Evolutionary conservation across 2,329 filamentous ascomycete species (phyloP).

Genomic region (Furcasterigmium furcatum): DNA sequence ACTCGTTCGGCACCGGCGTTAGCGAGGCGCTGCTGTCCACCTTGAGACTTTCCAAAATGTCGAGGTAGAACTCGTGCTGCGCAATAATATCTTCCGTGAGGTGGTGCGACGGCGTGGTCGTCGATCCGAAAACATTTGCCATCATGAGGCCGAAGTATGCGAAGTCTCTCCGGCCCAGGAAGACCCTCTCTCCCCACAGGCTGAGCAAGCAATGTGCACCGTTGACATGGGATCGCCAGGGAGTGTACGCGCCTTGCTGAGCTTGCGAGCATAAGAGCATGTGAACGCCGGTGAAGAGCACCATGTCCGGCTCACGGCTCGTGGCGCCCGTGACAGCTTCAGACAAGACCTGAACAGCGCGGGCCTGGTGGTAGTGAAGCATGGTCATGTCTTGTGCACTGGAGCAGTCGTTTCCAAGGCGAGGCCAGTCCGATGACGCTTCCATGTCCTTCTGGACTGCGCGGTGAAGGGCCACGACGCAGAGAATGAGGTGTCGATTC

Average conservation of each 20-base stretch:
- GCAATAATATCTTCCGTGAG: neutral
- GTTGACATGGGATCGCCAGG: neutral
- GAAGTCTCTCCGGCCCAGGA: neutral
- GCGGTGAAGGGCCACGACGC: conserved; percentile 1
- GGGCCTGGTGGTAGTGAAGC: conserved; percentile 1
- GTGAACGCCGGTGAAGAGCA: neutral
- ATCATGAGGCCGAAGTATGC: conserved; percentile 1
- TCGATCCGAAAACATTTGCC: neutral
- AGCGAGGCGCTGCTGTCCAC: neutral
- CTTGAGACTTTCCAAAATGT: neutral
- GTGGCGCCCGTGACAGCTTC: neutral
- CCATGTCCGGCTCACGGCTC: neutral
- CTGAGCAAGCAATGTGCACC: neutral
- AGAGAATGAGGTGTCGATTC: neutral
- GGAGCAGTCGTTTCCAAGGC: neutral
- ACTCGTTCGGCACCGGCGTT: neutral
- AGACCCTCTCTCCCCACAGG: neutral
- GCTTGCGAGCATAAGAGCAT: neutral
- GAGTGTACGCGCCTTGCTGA: neutral
- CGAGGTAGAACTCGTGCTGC: neutral
- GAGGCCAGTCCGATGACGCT: too few relatives aligned
- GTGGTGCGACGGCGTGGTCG: neutral
- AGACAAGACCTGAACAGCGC: neutral
- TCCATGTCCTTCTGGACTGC: neutral
- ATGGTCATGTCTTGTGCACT: neutral